phyloP scores from a whole-genome alignment of 352 stramenopile genomes.

The Blastocystis sp. region DNA sequence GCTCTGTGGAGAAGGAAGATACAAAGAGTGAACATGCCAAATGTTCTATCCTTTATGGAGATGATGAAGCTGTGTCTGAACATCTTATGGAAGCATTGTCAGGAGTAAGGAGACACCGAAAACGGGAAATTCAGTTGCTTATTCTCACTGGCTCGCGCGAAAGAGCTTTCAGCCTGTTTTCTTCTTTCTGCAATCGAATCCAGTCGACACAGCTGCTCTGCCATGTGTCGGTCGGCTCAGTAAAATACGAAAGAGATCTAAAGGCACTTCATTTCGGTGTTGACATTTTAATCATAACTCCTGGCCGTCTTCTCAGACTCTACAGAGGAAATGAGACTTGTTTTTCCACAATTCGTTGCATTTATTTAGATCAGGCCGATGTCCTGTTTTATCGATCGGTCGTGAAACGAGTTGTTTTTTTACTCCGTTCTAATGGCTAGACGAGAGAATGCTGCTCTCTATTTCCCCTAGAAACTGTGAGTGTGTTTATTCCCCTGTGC shows the following conservation, averaged over 20 bases:
- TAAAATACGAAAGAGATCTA: slow-evolving; percentile 31
- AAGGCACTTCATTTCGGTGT: slow-evolving; percentile 49
- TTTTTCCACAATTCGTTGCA: neutral
- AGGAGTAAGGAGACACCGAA: neutral
- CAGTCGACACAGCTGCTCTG: neutral
- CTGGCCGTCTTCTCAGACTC: neutral
- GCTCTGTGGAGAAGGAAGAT: neutral
- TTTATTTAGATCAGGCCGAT: slow-evolving; percentile 4
- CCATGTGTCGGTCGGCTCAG: slow-evolving; percentile 9
- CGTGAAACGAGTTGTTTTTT: neutral
- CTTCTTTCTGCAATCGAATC: neutral
- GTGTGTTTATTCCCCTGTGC: neutral
- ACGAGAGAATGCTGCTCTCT: neutral
- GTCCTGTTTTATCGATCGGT: neutral
- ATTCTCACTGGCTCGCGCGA: slow-evolving; percentile 1
- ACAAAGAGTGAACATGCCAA: neutral
- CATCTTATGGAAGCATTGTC: neutral
- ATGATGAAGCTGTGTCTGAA: neutral
- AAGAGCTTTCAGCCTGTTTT: neutral
- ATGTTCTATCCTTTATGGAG: neutral
- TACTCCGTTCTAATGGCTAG: neutral
- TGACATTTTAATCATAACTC: slow-evolving; percentile 17
- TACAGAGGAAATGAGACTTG: slow-evolving; percentile 51
- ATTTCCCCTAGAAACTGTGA: neutral
- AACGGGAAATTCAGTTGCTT: slow-evolving; percentile 18